Conservation (phyloP, 805 yeast species). For the Zygosaccharomyces kombuchaensis region DNA sequence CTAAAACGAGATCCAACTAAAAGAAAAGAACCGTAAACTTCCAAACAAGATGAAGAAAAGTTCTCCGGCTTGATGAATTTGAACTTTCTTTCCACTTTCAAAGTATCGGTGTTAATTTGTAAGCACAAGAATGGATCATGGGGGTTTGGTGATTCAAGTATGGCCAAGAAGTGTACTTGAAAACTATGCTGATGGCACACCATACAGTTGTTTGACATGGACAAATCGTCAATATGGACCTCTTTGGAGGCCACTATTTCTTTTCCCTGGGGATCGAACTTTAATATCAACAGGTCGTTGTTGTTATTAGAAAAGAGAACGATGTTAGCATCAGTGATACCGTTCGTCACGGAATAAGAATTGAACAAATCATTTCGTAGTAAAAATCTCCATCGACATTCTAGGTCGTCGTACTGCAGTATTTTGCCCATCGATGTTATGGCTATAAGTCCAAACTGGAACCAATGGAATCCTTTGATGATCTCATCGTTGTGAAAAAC, state of each 20-base stretch:
- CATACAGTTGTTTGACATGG: conserved; percentile 51
- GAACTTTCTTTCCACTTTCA: conserved; percentile 26
- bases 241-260: conserved; percentile 19
- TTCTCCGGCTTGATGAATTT: conserved; percentile 41
- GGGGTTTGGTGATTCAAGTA: conserved; percentile 65
- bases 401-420: conserved; percentile 27
- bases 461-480: conserved; percentile 55
- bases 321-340: conserved; percentile 36
- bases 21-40: conserved; percentile 41
- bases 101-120: conserved; percentile 32
- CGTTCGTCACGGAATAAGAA: conserved; percentile 43
- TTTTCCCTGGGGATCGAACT: conserved; percentile 38
- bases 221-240: conserved; percentile 29
- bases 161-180: conserved; percentile 23
- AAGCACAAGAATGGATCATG: conserved; percentile 46
- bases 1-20: conserved; percentile 72
- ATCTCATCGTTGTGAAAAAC: conserved; percentile 45
- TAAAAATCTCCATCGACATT: conserved; percentile 30
- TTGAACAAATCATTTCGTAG: conserved; percentile 27
- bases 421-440: conserved; percentile 60
- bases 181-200: conserved; percentile 18
- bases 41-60: conserved; percentile 58
- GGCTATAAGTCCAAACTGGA: conserved; percentile 43
- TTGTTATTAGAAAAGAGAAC: conserved; percentile 35
- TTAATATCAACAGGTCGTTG: conserved; percentile 44